A percentile compares a stretch with the other conserved stretches of the same genome.
phyloP scores from a whole-genome alignment of 148 eudicot genomes.

The Cornus controversa region DNA sequence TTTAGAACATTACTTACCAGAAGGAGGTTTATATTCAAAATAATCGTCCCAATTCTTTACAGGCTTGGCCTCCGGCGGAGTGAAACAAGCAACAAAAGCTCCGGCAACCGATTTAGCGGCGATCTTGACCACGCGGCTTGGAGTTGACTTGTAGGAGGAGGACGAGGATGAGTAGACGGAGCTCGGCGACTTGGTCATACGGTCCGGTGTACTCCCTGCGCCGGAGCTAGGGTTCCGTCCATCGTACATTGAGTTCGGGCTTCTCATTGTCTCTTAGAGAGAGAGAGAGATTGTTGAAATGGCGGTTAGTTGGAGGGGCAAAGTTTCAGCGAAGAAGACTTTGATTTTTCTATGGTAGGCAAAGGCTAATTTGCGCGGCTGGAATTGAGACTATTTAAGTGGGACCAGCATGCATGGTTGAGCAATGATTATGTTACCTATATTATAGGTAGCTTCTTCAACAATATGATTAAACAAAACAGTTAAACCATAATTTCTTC shows the following conservation, averaged over 20 bases:
- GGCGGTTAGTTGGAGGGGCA: constrained; percentile 23
- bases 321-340: constrained; percentile 7
- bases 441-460: background rate
- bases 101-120: constrained; percentile 61
- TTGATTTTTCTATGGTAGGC: background rate
- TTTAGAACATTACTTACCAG: constrained; percentile 21
- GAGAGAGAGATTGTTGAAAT: constrained; percentile 6
- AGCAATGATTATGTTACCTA: background rate
- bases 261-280: background rate
- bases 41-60: constrained; percentile 14
- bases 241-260: constrained; percentile 1
- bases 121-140: constrained; percentile 32
- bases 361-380: background rate
- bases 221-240: constrained; percentile 30
- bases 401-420: background rate
- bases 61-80: constrained; percentile 53
- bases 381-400: background rate
- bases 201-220: constrained; percentile 26
- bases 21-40: constrained; percentile 13
- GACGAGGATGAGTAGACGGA: constrained; percentile 36
- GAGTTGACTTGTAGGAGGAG: constrained; percentile 39
- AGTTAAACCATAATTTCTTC: background rate
- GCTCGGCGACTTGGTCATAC: constrained; percentile 15
- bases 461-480: background rate
- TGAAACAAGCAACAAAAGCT: constrained; percentile 59